A percentile compares a stretch with the other conserved stretches of the same genome.
Evolutionary conservation across 2,329 filamentous ascomycete genomes (phyloP).

Genomic region (Fusarium drepaniforme): DNA sequence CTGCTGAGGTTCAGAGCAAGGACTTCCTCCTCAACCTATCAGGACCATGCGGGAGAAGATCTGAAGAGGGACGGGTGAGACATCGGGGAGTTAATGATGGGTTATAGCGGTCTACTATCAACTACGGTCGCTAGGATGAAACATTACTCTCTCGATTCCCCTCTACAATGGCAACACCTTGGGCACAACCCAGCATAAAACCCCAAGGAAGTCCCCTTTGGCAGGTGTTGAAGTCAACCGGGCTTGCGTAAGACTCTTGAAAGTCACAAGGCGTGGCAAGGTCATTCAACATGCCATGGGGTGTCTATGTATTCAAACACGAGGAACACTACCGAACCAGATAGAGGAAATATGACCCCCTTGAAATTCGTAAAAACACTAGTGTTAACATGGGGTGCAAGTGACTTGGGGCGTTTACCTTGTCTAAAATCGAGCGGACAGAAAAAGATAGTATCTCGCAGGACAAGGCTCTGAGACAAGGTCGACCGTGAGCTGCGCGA

Average conservation of each 20-base stretch:
- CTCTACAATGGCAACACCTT: background rate
- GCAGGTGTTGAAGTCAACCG: background rate
- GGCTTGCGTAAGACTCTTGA: background rate
- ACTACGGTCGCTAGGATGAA: background rate
- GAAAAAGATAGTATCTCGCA: background rate
- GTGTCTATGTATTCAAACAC: background rate
- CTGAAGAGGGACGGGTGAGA: background rate
- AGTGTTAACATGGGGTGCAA: background rate
- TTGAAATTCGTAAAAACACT: background rate
- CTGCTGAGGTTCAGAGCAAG: background rate
- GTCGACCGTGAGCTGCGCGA: background rate
- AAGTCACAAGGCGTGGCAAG: background rate
- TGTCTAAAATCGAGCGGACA: background rate
- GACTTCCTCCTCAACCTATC: background rate
- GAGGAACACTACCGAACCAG: background rate
- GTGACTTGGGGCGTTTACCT: background rate
- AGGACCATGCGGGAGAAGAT: background rate
- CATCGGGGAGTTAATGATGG: background rate
- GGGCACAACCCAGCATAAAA: background rate
- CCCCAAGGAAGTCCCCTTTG: background rate
- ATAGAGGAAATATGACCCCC: background rate
- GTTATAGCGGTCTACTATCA: background rate
- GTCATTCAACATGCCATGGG: slow-evolving; percentile 5
- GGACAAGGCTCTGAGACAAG: background rate
- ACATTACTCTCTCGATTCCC: background rate